These are phyloP conservation scores for Wickerhamomyces rabaulensis DNA, from an alignment of 805 yeast species.

Conservation along the genomic window DNA sequence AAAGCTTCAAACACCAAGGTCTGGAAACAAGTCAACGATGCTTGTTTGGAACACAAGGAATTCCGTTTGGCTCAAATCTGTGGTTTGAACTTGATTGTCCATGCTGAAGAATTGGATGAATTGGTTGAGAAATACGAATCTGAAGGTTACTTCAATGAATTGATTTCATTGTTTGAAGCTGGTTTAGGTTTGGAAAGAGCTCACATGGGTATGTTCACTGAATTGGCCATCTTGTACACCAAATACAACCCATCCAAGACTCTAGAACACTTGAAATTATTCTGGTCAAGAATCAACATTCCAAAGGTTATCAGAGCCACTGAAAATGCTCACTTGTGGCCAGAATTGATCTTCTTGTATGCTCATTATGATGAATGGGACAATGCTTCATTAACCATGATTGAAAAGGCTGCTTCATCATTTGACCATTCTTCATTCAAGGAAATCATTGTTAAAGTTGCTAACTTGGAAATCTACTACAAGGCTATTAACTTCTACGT, in stretches of 20 bases:
- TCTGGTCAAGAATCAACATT: slow-evolving; percentile 97
- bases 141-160: slow-evolving; percentile 87
- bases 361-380: slow-evolving; percentile 99
- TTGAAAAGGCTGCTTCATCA: slow-evolving; percentile 88
- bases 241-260: slow-evolving; percentile 87
- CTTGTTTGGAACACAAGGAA: slow-evolving; percentile 92
- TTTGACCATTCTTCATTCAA: slow-evolving; percentile 93
- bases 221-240: slow-evolving; percentile 83
- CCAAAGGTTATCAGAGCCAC: slow-evolving; percentile 95
- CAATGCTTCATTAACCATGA: slow-evolving; percentile 94
- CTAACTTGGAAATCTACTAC: slow-evolving; percentile 94
- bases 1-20: slow-evolving; percentile 91
- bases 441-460: slow-evolving; percentile 90
- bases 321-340: slow-evolving; percentile 92
- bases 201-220: slow-evolving; percentile 99
- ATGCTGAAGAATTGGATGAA: slow-evolving; percentile 94
- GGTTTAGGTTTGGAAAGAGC: slow-evolving; percentile 97
- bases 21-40: slow-evolving; percentile 97
- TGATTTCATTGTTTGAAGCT: slow-evolving; percentile 88
- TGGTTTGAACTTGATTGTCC: slow-evolving; percentile 94
- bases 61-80: slow-evolving; percentile 97
- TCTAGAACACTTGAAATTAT: slow-evolving; percentile 93
- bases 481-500: slow-evolving; percentile 94
- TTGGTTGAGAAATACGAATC: slow-evolving; percentile 82
- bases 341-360: slow-evolving; percentile 91